Base-by-base conservation (phyloP, 768 basidiomycete genomes). In the Tulasnella sp. region DNA sequence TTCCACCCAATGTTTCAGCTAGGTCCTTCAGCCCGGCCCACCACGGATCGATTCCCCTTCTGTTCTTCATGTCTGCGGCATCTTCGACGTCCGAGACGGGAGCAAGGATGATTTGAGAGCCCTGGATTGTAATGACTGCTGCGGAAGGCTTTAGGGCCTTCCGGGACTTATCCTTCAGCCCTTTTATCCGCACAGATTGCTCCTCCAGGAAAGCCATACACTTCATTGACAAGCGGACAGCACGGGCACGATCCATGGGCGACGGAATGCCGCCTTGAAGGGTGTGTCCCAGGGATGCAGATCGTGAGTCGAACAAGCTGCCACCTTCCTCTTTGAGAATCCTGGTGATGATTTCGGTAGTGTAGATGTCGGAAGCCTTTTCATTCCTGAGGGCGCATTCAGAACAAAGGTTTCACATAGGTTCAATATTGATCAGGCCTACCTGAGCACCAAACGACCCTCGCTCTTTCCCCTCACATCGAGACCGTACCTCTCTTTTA, bases 251-350 rank as follows among this genome's bases (percentile, higher is more conserved):
- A 85, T 99, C 98, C 81, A 94, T 88, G 0, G 98, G 98, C 0
- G 97, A 98, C 5, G 98, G 98, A 23, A 95, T 91, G 2, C 96
- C 96, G 10, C 98, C 98, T 82, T 99, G 98, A 3, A 99, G 86
- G 5, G 96, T 99, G 85, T 99, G 98, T 20, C 98, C 98, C 26
- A 99, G 90, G 0, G 95, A 93, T n/a, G 97, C 98, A 26, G 91
- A 93, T 71, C 98, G 92, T 26, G 98, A 91, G 85, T 99, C 98
- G 83, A 99, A 99, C 32, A 98, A 87, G 6, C 87, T 80, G 35
- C 91, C 91, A n/a, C 98, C 98, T 84, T 99, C 97, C 83, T 98
- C 97, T 82, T 92, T 92, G 84, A 98, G 85, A 88, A 99, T 98
- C 84, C 93, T 93, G 79, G 92, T 96, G 81, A 99, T 89, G 76